Base-by-base conservation (phyloP, 805 yeast species). In the Yamadazyma sp. region DNA sequence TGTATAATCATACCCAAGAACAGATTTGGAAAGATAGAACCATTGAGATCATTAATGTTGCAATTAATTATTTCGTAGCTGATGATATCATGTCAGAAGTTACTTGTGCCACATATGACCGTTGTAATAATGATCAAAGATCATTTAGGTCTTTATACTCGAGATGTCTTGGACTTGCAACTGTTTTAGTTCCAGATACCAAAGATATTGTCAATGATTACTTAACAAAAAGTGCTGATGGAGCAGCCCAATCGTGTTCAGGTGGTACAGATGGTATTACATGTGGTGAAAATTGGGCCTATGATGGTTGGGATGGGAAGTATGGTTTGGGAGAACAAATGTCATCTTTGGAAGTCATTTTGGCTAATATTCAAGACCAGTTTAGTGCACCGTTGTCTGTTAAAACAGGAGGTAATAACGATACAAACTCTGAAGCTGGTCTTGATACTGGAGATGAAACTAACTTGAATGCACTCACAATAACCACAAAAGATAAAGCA, bases 191-290 rank as follows among this genome's bases (percentile, higher is more conserved):
- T 9, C 82, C 86, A 3, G 56, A 56, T 2, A 65, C 76, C 4
- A 50, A 55, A 20, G 71, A 60, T 24, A 51, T 54, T 3, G 71
- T 83, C 27, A 50, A 44, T 35, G 57, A 69, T 3, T 57, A 61
- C 42, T 37, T 78, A 27, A 55, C 61, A 26, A 49, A 68, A 2
- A 73, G 83, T 33, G 88, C 91, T 3, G 38, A 14, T 16, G 95
- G 80, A 18, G 95, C 95, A 1, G 91, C 89, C 2, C 61, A 62
- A 32, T 75, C 91, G 1, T 86, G 96, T 60, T 65, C 80, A 1
- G 96, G 96, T 40, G 97, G 96, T 50, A 40, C 61, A 4, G 97
- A 89, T 56, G 86, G 86, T 12, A 82, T 78, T 44, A 89, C 97
- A 0, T 87, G 96, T 62, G 95, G 95, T 30, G 56, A 71, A 35